Conservation (phyloP, 495 filamentous ascomycete genomes). For the Tuber borchii region DNA sequence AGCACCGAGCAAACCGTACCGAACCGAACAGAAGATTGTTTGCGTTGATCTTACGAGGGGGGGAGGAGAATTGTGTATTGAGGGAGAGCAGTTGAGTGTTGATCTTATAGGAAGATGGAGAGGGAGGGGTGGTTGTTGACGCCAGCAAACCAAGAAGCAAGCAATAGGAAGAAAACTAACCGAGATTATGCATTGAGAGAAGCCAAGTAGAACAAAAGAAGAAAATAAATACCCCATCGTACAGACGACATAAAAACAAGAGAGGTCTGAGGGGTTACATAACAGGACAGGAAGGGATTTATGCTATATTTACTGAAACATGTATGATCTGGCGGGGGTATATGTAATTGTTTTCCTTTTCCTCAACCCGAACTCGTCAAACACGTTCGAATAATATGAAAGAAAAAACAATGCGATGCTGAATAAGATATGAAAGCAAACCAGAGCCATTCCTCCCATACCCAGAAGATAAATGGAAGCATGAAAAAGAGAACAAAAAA, state of each 20-base stretch:
- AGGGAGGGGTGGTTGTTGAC: not conserved
- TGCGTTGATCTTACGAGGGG: not conserved
- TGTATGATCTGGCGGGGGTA: not conserved
- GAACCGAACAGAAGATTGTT: not conserved
- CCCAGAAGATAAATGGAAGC: constrained; percentile 14
- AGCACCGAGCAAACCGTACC: not conserved
- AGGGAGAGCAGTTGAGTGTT: not conserved
- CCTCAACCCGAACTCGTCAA: not conserved
- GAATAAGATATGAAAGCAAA: constrained; percentile 7
- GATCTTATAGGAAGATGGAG: not conserved
- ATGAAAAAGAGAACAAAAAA: constrained; percentile 25
- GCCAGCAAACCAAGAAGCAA: not conserved
- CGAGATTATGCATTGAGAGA: not conserved
- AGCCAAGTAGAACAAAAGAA: not conserved
- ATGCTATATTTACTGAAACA: not conserved
- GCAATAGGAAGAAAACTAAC: not conserved
- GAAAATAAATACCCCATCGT: not conserved
- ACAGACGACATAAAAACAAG: not conserved
- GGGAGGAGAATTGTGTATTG: not conserved
- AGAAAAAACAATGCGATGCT: constrained; percentile 12
- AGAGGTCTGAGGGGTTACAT: not conserved
- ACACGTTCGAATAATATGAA: constrained; percentile 10
- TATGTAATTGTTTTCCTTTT: not conserved
- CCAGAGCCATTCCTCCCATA: constrained; percentile 17
- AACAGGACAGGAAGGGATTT: constrained; percentile 1